Evolutionary conservation across 176 grass and related monocot species (phyloP).

Genomic region (Ampelocalamus luodianensis): DNA sequence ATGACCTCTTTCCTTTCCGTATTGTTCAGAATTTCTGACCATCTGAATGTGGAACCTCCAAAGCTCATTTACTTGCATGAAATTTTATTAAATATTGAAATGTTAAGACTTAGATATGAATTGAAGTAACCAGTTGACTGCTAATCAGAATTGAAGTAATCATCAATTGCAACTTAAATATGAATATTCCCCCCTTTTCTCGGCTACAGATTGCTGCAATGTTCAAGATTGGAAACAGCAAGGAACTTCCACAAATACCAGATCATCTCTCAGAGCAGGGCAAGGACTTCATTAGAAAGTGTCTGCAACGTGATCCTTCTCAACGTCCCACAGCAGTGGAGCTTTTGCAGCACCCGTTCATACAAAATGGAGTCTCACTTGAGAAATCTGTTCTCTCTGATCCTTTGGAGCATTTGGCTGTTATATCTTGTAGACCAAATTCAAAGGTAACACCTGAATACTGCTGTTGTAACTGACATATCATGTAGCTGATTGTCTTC

Average conservation of each 20-base stretch:
- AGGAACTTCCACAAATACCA: slow-evolving; percentile 88
- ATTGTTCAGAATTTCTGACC: not conserved
- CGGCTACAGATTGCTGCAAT: slow-evolving; percentile 87
- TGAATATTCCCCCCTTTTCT: slow-evolving; percentile 34
- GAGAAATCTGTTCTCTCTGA: slow-evolving; percentile 70
- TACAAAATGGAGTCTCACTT: slow-evolving; percentile 64
- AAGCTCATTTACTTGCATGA: slow-evolving; percentile 25
- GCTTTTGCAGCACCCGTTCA: slow-evolving; percentile 89
- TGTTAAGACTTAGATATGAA: not conserved
- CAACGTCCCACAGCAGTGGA: slow-evolving; percentile 74
- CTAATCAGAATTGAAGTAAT: slow-evolving; percentile 35
- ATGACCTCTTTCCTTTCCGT: slow-evolving; percentile 11
- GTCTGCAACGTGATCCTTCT: slow-evolving; percentile 84
- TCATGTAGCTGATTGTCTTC: slow-evolving; percentile 19
- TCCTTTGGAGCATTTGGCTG: slow-evolving; percentile 58
- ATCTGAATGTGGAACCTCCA: slow-evolving; percentile 25
- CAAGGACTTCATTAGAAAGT: slow-evolving; percentile 87
- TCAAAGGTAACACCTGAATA: slow-evolving; percentile 55
- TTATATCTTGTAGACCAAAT: slow-evolving; percentile 60
- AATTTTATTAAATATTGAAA: slow-evolving; percentile 21
- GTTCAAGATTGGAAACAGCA: slow-evolving; percentile 99
- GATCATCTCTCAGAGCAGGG: slow-evolving; percentile 83
- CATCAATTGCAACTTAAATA: slow-evolving; percentile 1
- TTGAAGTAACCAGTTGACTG: slow-evolving; percentile 4
- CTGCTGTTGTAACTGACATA: slow-evolving; percentile 28